Conservation (phyloP, 148 eudicot genomes). For the Fagopyrum tataricum region DNA sequence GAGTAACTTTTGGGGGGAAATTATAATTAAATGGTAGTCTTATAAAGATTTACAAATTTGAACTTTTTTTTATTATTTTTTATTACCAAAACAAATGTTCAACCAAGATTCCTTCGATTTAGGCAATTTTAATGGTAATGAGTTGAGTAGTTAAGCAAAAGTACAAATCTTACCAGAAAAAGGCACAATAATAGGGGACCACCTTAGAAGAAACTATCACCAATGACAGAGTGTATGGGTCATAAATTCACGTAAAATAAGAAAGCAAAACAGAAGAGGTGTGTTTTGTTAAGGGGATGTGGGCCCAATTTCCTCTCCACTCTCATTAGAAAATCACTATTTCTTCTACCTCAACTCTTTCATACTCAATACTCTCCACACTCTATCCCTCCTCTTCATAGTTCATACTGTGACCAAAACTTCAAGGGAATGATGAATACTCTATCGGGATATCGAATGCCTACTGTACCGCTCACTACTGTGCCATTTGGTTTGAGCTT, state of each 20-base stretch:
- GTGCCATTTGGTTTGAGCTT: conserved; percentile 29
- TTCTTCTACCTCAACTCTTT: conserved; percentile 19
- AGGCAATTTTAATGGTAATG: background rate
- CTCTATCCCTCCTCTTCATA: background rate
- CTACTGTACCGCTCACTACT: conserved; percentile 33
- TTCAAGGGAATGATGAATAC: conserved; percentile 48
- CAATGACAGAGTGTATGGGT: background rate
- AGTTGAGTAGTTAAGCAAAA: background rate
- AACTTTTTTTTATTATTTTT: too few relatives aligned
- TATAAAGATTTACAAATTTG: too few relatives aligned
- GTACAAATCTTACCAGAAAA: background rate
- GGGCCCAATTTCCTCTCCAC: background rate
- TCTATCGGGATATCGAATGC: conserved; percentile 56
- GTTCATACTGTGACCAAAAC: background rate
- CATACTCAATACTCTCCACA: conserved; percentile 18
- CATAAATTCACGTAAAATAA: background rate
- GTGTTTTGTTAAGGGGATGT: background rate
- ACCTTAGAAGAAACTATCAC: background rate
- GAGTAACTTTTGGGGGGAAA: too few relatives aligned
- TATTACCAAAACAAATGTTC: background rate
- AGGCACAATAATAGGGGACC: background rate
- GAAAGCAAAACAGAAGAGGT: background rate
- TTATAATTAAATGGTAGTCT: too few relatives aligned
- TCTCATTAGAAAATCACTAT: background rate
- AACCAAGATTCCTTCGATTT: background rate